A percentile compares a stretch with the other conserved stretches of the same genome.
phyloP scores from a whole-genome alignment of 345 rosid species.

The Lenwebbia sp. region DNA sequence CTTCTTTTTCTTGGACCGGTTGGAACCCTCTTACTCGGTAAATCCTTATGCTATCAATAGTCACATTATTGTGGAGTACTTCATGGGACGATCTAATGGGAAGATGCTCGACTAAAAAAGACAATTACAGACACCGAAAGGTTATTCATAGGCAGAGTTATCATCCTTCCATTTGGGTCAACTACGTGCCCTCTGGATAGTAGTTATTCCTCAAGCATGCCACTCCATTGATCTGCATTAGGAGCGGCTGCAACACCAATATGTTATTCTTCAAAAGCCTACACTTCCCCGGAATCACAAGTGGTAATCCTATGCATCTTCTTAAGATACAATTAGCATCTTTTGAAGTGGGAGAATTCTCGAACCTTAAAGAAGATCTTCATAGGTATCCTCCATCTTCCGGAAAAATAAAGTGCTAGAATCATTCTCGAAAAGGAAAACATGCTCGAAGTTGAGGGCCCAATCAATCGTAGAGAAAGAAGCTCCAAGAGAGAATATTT shows the following conservation, averaged over 20 bases:
- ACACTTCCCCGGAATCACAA: too few relatives aligned
- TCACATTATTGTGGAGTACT: background rate
- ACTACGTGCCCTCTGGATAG: background rate
- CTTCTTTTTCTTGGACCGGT: fast-evolving
- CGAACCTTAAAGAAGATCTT: too few relatives aligned
- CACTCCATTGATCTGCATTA: background rate
- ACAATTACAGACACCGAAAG: fast-evolving
- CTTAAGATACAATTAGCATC: too few relatives aligned
- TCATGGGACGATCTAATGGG: fast-evolving
- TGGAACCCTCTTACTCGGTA: fast-evolving
- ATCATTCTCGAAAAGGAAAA: background rate
- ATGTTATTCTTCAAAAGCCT: background rate
- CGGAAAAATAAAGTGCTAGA: background rate
- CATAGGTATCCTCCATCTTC: background rate
- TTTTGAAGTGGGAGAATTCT: too few relatives aligned
- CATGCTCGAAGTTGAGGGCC: background rate
- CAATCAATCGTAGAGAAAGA: too few relatives aligned
- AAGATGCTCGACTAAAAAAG: background rate
- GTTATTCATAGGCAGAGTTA: background rate
- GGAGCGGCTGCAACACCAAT: fast-evolving
- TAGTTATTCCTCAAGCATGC: background rate
- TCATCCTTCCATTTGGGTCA: background rate
- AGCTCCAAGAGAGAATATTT: too few relatives aligned
- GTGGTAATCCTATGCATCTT: too few relatives aligned
- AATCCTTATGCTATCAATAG: background rate